Base-by-base conservation (phyloP, 1,284 basidiomycete species). In the Stereum hirsutum region DNA sequence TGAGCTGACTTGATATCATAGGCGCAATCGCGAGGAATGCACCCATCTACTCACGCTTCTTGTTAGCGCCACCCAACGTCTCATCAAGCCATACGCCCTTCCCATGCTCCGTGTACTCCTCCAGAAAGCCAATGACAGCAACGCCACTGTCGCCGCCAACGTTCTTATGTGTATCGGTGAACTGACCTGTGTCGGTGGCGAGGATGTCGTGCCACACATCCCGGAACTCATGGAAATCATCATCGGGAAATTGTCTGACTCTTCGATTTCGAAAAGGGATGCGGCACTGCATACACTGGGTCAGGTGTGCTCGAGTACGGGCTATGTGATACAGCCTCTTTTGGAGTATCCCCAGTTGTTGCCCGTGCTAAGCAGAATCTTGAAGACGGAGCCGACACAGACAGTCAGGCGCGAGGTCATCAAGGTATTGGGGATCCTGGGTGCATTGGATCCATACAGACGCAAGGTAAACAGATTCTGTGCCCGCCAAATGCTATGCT, bases 31-130 rank as follows among this genome's bases (percentile, higher is more conserved):
- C 46, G 96, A 99, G 61, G 92, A 97, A 54, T 93, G 89, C 53
- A 92, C 93, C 4, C 82, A 83, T 30, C 69, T 98, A 1, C 69
- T 98, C 40, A 92, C 89, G 5, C 69, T 92, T 1, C 75, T 98
- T 7, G 87, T 96, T 50, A 81, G 84, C 46, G 91, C 93, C 0
- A 96, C 94, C 0, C 89, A 95, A 53, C 79, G 89, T 24, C 78
- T 99, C 7, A 96, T 99, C 64, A 95, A 94, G 59, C 92, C 93
- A 12, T 99, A 99, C 60, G 92, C 93, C 0, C 74, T 95, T n/a
- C 91, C 95, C 0, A 96, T 99, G 72, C 76, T 99, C 11, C 81
- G 86, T 27, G 93, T 95, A 1, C 77, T 99, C 4, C 73, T 99
- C 8, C 82, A 82, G 21, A 94, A 93, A 57, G 90, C 93, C 1